Evolutionary conservation across 768 basidiomycete genomes (phyloP), one percentile per base, ranked within the genome.

Genomic region (Pseudohyphozyma bogoriensis): DNA sequence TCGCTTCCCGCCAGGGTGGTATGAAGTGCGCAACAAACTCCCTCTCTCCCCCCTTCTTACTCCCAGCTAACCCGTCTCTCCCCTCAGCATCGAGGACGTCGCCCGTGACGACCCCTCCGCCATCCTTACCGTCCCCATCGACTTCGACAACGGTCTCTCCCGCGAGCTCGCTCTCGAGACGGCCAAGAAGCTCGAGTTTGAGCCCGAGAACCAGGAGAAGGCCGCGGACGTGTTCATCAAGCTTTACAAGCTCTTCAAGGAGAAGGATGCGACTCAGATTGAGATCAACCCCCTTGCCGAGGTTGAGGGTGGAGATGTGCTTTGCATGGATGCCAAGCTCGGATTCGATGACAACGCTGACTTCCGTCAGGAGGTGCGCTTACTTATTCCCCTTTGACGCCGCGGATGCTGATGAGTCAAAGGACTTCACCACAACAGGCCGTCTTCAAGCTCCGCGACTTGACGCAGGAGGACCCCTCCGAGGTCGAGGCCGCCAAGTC

Each of bases 301-400:
- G 75, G 86, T 92, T 32, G 80, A 78, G 18, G 91, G 96, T 69
- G 95, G 95, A 11, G 80, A 80, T 62, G 92, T 99, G 54, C 83
- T 97, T 52, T 97, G 93, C 78, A 97, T 99, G 95, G 95, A 99
- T 74, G 95, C 95, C 73, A 99, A 99, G 76, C 89, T 97, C 63
- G 90, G 91, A n/a, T 99, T 99, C 70, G 95, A 99, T 70, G 95
- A 99, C 74, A 97, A 99, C 72, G 95, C 95, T 39, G 90, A 91
- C 72, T 99, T 99, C 82, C 86, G 95, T 63, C 95, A 99, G 72
- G 76, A 68, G 66, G 66, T 56, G 15, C 44, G 61, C 31, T 8
- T 42, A 2, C 26, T 32, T 22, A 0, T 37, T 10, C 8, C 4
- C 36, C 33, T 26, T n/a, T 24, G 6, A 20, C 13, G 22, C n/a